Base-by-base conservation (phyloP, 75 land plant species). In the Adiantum capillusveneris region DNA sequence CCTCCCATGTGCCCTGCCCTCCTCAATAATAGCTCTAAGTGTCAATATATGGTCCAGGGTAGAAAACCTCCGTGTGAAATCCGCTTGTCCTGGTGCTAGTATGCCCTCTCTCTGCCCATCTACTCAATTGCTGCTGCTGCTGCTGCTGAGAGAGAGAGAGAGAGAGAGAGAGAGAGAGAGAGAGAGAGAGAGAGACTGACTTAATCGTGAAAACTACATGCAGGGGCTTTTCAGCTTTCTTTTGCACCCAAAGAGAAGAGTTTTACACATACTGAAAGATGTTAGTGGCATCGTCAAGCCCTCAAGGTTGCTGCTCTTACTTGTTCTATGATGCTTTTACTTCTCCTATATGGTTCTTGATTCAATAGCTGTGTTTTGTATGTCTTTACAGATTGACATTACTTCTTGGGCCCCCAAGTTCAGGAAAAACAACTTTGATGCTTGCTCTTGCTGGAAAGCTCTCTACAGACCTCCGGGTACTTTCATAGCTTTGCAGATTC, bases 201-300 rank as follows among this genome's bases (percentile, higher is more conserved):
- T 5, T 3, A 9, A 5, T 2, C 50, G 22, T 21, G 50, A 18
- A 41, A 9, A 9, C 43, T 41, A 14, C 17, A 14, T 46, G 50
- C 50, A 46, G 50, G 50, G 17, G 14, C 18, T 46, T n/a, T 46
- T 46, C 6, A 46, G 50, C 6, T 46, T 21, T 21, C 5, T 46
- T 21, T 2, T 46, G 17, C 50, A 3, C 14, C 22, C 50, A 21
- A 46, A 46, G 50, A 46, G 22, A 21, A 21, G 14, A 46, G 50
- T 21, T 21, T 14, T 46, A 5, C 22, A 46, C 41, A 81, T 87
- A 11, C 26, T 87, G 2, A 67, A 78, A 57, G 73, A 81, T 65
- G 75, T 71, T 44, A 78, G 80, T 56, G 87, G 91, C 31, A 60
- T 84, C 53, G 64, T 87, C 53, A 83, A 83, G 36, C 87, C 87